Evolutionary conservation across 371 early-diverging fungal species (phyloP).

Genomic region (Mucor ambiguus): DNA sequence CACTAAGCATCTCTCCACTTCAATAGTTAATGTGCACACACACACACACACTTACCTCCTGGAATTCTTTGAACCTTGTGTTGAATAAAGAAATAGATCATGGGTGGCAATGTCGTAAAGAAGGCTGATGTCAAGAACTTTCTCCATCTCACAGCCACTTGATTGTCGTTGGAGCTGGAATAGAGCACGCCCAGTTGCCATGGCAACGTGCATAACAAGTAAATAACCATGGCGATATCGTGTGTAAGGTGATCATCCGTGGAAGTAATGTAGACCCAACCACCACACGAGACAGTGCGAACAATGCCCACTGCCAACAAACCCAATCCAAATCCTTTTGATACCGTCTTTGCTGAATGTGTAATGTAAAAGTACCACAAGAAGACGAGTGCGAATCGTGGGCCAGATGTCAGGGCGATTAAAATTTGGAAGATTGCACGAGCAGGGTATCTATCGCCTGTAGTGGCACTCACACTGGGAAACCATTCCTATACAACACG

Average conservation of each 20-base stretch:
- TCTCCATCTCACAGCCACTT: constrained; percentile 45
- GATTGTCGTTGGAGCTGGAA: constrained; percentile 32
- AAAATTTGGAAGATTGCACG: constrained; percentile 78
- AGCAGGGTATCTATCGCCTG: constrained; percentile 83
- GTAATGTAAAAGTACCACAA: constrained; percentile 66
- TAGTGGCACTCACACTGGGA: constrained; percentile 82
- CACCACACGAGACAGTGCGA: constrained; percentile 76
- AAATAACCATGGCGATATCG: constrained; percentile 79
- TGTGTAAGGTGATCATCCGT: constrained; percentile 82
- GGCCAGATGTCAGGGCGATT: constrained; percentile 74
- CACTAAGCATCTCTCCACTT: background rate
- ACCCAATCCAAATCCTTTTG: constrained; percentile 57
- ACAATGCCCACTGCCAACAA: constrained; percentile 65
- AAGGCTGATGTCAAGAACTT: constrained; percentile 54
- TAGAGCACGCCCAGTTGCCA: constrained; percentile 71
- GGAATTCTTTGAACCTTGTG: constrained; percentile 78
- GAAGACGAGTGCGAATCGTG: constrained; percentile 69
- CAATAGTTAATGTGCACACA: background rate
- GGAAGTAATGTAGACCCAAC: constrained; percentile 83
- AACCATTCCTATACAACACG: constrained; percentile 70
- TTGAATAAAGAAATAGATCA: constrained; percentile 77
- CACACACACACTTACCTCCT: constrained; percentile 49
- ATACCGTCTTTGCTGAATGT: constrained; percentile 47
- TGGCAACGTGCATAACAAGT: constrained; percentile 74
- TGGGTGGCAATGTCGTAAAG: constrained; percentile 70